Base-by-base conservation (phyloP, 1,284 basidiomycete genomes). In the Boletus sp. region DNA sequence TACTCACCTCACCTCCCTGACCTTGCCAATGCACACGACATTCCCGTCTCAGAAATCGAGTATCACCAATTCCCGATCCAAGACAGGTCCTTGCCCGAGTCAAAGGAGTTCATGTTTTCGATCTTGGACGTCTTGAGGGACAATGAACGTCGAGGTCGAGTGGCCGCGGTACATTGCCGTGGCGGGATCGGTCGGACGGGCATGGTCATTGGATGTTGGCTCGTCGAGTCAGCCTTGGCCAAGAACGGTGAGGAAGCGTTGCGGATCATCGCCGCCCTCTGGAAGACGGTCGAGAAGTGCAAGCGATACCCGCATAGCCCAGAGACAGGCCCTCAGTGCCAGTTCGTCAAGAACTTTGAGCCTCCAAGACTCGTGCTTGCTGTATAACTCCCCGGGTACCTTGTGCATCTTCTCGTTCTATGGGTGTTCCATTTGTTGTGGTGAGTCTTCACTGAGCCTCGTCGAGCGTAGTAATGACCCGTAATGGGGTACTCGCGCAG, bases 121-220 rank as follows among this genome's bases (percentile, higher is more conserved):
- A 83, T 90, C 58, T 76, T 90, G 61, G 75, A 77, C 52, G 83
- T 87, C 16, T 75, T 90, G 14, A 68, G 79, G 35, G 84, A 86
- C 68, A 87, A 87, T 66, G 82, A 85, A 64, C 68, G 68, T 14
- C 78, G 83, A 2, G 83, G 81, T 1, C 79, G 88, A 19, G 79
- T 85, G 49, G 78, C 77, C 23, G 89, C 88, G 13, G 88, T 91
- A 6, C 90, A 91, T 69, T 91, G 89, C 68, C 81, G 88, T 17
- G 90, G 89, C 7, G 89, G 89, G 0, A 91, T 91, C 57, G 89
- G 89, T 4, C 76, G 89, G 47, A 91, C 89, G 2, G 89, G 89
- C 19, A 82, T 89, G 76, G 86, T 91, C 33, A 82, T 91, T 52
- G 88, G 90, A 11, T 91, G 89, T 68, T 90, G 88, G 88, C 82